Percentiles rank a stretch among this genome's conserved stretches.
Evolutionary conservation across 164 flowering plant genomes (phyloP).

Genomic region (Brasenia schreberi): DNA sequence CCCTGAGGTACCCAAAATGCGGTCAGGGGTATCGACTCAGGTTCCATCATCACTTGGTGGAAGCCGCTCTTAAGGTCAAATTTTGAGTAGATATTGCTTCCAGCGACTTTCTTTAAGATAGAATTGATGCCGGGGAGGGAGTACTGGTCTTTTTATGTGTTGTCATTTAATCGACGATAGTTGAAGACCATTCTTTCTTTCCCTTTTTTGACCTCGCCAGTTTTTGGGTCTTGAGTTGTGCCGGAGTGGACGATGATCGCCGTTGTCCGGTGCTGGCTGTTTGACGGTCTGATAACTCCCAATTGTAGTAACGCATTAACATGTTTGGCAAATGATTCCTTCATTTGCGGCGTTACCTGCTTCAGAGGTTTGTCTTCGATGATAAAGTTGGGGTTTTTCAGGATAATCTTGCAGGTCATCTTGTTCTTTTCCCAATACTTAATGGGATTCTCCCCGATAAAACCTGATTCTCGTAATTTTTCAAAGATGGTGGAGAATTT

Average conservation of each 20-base stretch:
- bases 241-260: conserved; percentile 2
- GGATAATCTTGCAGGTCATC: too few relatives aligned
- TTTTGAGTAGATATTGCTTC: conserved; percentile 1
- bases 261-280: conserved; percentile 1
- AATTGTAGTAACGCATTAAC: neutral
- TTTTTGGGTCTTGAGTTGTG: conserved; percentile 2
- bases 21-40: conserved; percentile 5
- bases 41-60: conserved; percentile 5
- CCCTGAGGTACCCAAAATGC: conserved; percentile 3
- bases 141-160: conserved; percentile 7
- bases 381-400: too few relatives aligned
- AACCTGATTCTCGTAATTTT: too few relatives aligned
- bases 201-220: conserved; percentile 3
- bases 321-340: neutral
- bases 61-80: neutral
- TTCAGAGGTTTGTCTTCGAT: neutral
- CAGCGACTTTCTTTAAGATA: neutral
- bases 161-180: conserved; percentile 2
- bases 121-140: conserved; percentile 2
- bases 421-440: too few relatives aligned
- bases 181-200: conserved; percentile 7
- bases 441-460: too few relatives aligned
- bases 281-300: neutral
- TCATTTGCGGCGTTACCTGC: conserved; percentile 7
- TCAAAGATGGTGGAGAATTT: too few relatives aligned